Conservation (phyloP, 2,329 filamentous ascomycete species). For the Sporothrix phasma region DNA sequence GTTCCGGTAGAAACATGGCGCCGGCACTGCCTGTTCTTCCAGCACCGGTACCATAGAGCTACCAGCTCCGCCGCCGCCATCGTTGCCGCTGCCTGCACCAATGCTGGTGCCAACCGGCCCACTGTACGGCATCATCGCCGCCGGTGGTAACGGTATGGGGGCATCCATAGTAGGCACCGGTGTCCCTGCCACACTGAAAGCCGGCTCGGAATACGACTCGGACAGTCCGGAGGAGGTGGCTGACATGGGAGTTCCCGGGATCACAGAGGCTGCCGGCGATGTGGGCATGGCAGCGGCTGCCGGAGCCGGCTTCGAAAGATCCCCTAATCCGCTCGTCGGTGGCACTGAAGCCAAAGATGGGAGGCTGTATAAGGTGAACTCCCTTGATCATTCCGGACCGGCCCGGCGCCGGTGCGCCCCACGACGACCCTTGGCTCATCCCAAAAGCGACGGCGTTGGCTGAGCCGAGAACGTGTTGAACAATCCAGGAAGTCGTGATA, state of each 20-base stretch:
- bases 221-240: background rate
- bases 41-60: background rate
- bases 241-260: constrained; percentile 8
- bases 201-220: background rate
- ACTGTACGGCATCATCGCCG: background rate
- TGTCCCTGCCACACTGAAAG: constrained; percentile 14
- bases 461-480: constrained; percentile 29
- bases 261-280: background rate
- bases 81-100: background rate
- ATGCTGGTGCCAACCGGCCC: background rate
- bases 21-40: background rate
- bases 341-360: background rate
- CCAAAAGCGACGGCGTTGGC: constrained; percentile 6
- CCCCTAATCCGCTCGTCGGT: background rate
- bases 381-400: constrained; percentile 17
- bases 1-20: background rate
- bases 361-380: constrained; percentile 18
- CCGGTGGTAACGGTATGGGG: background rate
- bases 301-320: background rate
- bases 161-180: constrained; percentile 21
- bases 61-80: background rate
- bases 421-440: constrained; percentile 8
- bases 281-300: background rate
- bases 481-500: constrained; percentile 38
- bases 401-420: constrained; percentile 19